Evolutionary conservation across 163 green algal genomes (phyloP).

Genomic region (Chloromonas sp.): DNA sequence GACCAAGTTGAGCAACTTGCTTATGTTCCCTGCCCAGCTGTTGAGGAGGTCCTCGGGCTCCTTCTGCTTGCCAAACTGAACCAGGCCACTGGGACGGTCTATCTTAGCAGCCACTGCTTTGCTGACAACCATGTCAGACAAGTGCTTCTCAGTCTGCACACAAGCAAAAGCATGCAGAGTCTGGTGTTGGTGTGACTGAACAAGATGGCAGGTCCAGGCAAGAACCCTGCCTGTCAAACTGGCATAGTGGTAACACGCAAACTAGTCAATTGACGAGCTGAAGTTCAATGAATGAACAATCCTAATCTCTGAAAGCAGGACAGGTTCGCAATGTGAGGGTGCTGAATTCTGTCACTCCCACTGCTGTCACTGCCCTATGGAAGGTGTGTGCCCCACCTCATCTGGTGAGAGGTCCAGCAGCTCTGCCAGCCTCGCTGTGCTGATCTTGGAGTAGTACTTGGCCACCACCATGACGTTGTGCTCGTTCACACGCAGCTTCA

Average conservation of each 20-base stretch:
- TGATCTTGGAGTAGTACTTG: slow-evolving; percentile 92
- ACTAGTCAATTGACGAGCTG: no score
- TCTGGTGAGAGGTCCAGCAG: slow-evolving; percentile 75
- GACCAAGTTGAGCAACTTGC: slow-evolving; percentile 78
- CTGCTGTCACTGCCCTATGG: neutral
- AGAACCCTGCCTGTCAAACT: no score
- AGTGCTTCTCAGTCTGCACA: slow-evolving; percentile 80
- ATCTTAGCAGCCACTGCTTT: slow-evolving; percentile 82
- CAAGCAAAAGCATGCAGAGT: neutral
- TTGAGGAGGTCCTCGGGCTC: slow-evolving; percentile 66
- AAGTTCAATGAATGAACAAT: no score
- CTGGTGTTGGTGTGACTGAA: neutral
- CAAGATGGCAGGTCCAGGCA: neutral
- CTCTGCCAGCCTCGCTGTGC: slow-evolving; percentile 67
- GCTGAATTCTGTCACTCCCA: neutral
- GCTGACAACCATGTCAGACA: slow-evolving; percentile 87
- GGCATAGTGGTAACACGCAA: no score
- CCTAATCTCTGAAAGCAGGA: neutral
- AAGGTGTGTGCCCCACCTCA: slow-evolving; percentile 39
- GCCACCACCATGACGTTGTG: slow-evolving; percentile 92
- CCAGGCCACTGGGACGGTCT: slow-evolving; percentile 83
- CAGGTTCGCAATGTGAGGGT: no score
- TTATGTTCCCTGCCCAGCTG: slow-evolving; percentile 74
- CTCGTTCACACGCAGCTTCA: slow-evolving; percentile 83
- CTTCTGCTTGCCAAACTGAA: slow-evolving; percentile 51